Evolutionary conservation across 306 rosid species (phyloP).

Genomic region (Gynostemma pentaphyllum): DNA sequence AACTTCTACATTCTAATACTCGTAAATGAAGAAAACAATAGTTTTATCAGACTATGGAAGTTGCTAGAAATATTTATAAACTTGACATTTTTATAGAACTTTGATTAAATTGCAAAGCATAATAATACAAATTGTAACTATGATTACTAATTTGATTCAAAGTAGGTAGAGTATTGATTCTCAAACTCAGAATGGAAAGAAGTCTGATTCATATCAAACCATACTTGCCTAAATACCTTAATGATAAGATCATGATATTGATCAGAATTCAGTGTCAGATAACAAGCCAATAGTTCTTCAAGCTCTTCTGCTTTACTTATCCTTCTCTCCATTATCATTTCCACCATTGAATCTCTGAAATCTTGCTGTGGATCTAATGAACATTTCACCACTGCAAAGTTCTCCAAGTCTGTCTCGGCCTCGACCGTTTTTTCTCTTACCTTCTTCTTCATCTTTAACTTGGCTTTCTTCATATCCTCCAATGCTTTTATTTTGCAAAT

Average conservation of each 20-base stretch:
- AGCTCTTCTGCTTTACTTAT: slow-evolving; percentile 51
- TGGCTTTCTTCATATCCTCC: slow-evolving; percentile 54
- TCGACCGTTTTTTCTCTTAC: slow-evolving; percentile 18
- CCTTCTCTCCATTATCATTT: slow-evolving; percentile 67
- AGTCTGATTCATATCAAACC: slow-evolving; percentile 55
- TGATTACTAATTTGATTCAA: no score
- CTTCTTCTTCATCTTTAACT: slow-evolving; percentile 39
- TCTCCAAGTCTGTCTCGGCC: slow-evolving; percentile 27
- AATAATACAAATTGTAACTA: no score
- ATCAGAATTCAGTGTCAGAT: slow-evolving; percentile 75
- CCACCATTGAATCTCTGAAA: slow-evolving; percentile 92
- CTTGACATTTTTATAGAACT: background rate
- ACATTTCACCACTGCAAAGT: slow-evolving; percentile 73
- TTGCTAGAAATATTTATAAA: background rate
- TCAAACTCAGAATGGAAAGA: slow-evolving; percentile 21
- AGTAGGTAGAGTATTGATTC: slow-evolving; percentile 20
- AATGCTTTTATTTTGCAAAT: slow-evolving; percentile 55
- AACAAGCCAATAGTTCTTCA: slow-evolving; percentile 80
- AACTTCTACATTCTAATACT: background rate
- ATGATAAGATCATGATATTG: slow-evolving; percentile 75
- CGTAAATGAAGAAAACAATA: background rate
- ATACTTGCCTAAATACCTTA: slow-evolving; percentile 77
- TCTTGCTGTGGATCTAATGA: slow-evolving; percentile 63
- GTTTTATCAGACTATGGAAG: background rate
- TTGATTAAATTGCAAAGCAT: no score